Conservation (phyloP, 2,329 filamentous ascomycete genomes). For the Myriosclerotinia curreyana region DNA sequence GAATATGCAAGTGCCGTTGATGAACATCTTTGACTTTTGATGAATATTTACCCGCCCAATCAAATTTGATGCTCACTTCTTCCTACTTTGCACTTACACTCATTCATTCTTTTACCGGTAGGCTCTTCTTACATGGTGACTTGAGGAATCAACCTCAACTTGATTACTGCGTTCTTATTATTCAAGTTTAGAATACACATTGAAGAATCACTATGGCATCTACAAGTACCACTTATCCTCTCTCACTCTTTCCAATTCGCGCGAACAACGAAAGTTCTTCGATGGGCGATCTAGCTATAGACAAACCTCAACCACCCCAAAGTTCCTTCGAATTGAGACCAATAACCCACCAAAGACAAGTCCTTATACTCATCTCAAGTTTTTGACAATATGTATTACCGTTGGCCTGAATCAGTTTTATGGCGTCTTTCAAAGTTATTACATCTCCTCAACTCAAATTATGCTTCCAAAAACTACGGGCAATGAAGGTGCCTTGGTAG, state of each 20-base stretch:
- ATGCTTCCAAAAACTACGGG: slow-evolving; percentile 41
- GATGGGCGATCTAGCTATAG: not conserved
- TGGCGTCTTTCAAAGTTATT: slow-evolving; percentile 50
- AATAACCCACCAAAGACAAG: slow-evolving; percentile 41
- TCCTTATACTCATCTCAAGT: slow-evolving; percentile 44
- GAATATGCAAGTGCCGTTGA: not conserved
- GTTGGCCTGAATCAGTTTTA: slow-evolving; percentile 51
- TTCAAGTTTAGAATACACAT: not conserved
- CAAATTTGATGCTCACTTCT: not conserved
- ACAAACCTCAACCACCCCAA: not conserved
- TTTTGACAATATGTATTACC: slow-evolving; percentile 48
- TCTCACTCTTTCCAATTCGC: slow-evolving; percentile 22
- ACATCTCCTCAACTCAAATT: slow-evolving; percentile 44
- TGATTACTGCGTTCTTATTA: not conserved
- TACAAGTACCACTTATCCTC: slow-evolving; percentile 17
- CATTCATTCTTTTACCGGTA: no score
- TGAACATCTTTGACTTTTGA: not conserved
- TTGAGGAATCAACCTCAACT: not conserved
- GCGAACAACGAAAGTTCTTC: slow-evolving; percentile 25
- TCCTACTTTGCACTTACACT: not conserved
- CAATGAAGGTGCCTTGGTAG: slow-evolving; percentile 44
- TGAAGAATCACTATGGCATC: not conserved
- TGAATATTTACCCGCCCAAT: not conserved
- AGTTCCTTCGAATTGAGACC: slow-evolving; percentile 43
- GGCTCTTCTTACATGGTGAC: not conserved